A percentile compares a stretch with the other conserved stretches of the same genome.
Conservation (phyloP, 352 stramenopile species). For the Pythium rishiriense region DNA sequence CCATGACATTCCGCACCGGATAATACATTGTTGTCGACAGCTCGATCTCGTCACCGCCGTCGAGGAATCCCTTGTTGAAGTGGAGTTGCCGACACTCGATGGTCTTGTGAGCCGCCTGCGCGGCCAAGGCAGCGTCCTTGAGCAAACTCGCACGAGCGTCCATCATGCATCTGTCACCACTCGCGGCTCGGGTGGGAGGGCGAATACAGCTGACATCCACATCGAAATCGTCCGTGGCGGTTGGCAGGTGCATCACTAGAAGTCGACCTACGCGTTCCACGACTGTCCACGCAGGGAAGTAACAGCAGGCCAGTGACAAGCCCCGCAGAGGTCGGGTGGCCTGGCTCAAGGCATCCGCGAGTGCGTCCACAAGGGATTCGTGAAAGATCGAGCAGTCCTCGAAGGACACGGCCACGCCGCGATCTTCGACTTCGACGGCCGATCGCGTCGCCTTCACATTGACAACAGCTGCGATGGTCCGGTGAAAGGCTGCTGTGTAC, state of each 20-base stretch:
- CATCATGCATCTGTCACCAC: background rate
- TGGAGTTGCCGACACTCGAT: background rate
- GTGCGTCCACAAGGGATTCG: background rate
- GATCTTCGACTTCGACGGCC: background rate
- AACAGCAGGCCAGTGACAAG: background rate
- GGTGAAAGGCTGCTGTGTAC: background rate
- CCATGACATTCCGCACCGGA: background rate
- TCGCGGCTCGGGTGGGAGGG: background rate
- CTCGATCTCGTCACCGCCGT: background rate
- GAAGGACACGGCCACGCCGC: conserved; percentile 2
- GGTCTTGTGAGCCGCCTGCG: background rate
- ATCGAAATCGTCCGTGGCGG: conserved; percentile 1
- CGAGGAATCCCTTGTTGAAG: background rate
- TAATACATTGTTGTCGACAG: background rate
- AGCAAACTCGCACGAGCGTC: background rate
- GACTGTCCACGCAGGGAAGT: background rate
- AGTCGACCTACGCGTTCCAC: background rate
- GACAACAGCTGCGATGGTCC: background rate
- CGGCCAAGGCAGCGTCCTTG: background rate
- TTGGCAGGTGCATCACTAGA: background rate
- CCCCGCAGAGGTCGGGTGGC: background rate
- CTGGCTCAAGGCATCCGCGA: background rate
- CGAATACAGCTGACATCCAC: conserved; percentile 2
- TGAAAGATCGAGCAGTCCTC: background rate
- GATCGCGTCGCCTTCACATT: background rate